Base-by-base conservation (phyloP, 2,329 filamentous ascomycete genomes). In the Sporothrix curviconia region DNA sequence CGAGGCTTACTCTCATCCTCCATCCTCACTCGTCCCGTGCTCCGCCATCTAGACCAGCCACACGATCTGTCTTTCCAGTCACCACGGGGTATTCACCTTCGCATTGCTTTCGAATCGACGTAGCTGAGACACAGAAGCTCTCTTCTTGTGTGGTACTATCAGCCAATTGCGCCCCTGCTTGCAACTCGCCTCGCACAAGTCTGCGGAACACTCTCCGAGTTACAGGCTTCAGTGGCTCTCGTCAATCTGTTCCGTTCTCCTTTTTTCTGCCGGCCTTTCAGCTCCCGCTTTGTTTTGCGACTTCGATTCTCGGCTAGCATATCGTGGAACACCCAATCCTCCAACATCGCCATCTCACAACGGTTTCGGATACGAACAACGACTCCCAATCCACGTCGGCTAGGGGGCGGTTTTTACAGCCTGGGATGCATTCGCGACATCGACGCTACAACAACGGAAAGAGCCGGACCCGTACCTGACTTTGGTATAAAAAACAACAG, bases 121-220 rank as follows among this genome's bases (percentile, higher is more conserved):
- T 4, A 46, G 28, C 40, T 37, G 30, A 37, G 42, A 56, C 54
- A 43, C 50, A 25, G 34, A 53, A 53, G 54, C 46, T 40, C 43
- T 28, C 46, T 17, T 28, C 30, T 36, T 51, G 30, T 36, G 39
- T 30, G 47, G 52, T 36, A 28, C 34, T 17, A 34, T 30, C 43
- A 46, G 19, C 42, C 42, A 49, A 54, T 43, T 54, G 56, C 50
- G 43, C 42, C 51, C 22, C 30, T 17, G n/a, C n/a, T 55, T 58
- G 57, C 51, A 30, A 51, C 57, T 55, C 57, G 51, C 51, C 44
- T 55, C 43, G 51, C 25, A 58, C 57, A 58, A 55, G 32, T 24
- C 30, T 15, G 19, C 44, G 36, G 32, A 51, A 24, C 53, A 30
- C 30, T 32, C 32, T 15, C 42, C 15, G 42, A 46, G 32, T 37